Evolutionary conservation across 2,329 filamentous ascomycete genomes (phyloP).

Genomic region (Aurifilum marmelostoma): DNA sequence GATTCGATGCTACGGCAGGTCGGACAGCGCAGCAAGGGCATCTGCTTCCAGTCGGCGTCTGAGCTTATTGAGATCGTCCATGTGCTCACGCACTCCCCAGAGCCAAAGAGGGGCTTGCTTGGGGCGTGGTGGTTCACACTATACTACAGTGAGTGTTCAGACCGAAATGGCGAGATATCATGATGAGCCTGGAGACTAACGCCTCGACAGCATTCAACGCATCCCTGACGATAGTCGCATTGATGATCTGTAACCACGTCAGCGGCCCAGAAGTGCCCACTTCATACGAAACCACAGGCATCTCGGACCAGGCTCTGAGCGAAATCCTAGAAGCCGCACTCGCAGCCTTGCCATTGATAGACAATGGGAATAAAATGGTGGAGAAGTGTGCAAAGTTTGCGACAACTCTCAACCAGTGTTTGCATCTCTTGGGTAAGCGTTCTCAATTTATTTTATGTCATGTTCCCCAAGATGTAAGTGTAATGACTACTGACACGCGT

Average conservation of each 20-base stretch:
- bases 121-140: conserved; percentile 41
- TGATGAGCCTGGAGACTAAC: too few relatives aligned
- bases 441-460: not conserved
- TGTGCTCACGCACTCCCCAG: conserved; percentile 27
- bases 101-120: conserved; percentile 30
- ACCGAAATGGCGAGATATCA: not conserved
- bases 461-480: not conserved
- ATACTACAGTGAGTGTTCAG: conserved; percentile 36
- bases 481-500: not conserved
- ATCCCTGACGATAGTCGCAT: conserved; percentile 29
- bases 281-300: conserved; percentile 10
- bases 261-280: not conserved
- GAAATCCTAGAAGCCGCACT: conserved; percentile 21
- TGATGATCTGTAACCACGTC: conserved; percentile 24
- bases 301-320: conserved; percentile 18
- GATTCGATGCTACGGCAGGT: conserved; percentile 31
- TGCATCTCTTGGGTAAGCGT: conserved; percentile 25
- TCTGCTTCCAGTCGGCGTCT: conserved; percentile 34
- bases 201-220: conserved; percentile 32
- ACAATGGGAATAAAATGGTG: conserved; percentile 30
- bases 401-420: conserved; percentile 22
- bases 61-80: conserved; percentile 33
- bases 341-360: conserved; percentile 26
- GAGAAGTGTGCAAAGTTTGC: conserved; percentile 29
- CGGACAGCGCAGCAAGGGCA: conserved; percentile 31